Conservation (phyloP, 768 basidiomycete species). For the Collybiopsis confluens region DNA sequence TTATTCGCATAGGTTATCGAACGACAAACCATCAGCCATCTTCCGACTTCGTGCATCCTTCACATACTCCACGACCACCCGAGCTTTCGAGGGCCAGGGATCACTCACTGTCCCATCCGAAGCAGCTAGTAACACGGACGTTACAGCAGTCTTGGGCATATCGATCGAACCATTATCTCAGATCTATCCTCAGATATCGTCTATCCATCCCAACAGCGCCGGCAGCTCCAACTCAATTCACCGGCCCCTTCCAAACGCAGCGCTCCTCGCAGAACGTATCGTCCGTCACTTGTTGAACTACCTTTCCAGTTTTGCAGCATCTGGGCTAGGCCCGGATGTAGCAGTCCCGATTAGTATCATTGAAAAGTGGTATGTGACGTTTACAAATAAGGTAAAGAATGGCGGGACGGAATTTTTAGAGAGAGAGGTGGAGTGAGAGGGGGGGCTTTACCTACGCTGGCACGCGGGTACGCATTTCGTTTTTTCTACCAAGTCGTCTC, state of each 20-base stretch:
- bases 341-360: constrained; percentile 61
- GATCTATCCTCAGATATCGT: constrained; percentile 52
- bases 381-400: constrained; percentile 53
- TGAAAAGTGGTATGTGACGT: constrained; percentile 68
- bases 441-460: too few relatives aligned
- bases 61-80: constrained; percentile 33
- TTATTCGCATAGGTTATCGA: constrained; percentile 62
- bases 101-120: constrained; percentile 27
- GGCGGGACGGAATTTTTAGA: constrained; percentile 65
- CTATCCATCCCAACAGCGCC: constrained; percentile 26
- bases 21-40: constrained; percentile 86
- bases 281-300: constrained; percentile 77
- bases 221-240: neutral
- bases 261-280: constrained; percentile 59
- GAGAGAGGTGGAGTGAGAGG: constrained; percentile 31
- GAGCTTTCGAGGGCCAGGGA: constrained; percentile 36
- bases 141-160: constrained; percentile 74
- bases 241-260: constrained; percentile 37
- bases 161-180: constrained; percentile 70
- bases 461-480: too few relatives aligned
- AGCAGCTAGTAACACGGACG: constrained; percentile 33
- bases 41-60: constrained; percentile 75
- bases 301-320: constrained; percentile 57
- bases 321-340: constrained; percentile 42
- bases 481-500: too few relatives aligned